Evolutionary conservation across 2,329 filamentous ascomycete species (phyloP).

Genomic region (Colletotrichum sp.): DNA sequence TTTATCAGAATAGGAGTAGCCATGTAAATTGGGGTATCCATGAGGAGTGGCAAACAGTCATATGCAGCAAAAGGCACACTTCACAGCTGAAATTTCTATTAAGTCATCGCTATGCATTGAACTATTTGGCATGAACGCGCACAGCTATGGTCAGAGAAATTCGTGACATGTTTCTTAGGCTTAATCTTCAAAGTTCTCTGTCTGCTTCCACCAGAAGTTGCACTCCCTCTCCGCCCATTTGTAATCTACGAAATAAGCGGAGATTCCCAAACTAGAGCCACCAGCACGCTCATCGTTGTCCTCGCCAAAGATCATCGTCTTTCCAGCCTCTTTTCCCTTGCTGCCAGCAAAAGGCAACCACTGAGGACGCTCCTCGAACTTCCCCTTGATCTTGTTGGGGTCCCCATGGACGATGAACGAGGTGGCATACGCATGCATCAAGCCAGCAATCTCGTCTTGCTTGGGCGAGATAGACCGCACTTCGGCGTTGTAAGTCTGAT

Average conservation of each 20-base stretch:
- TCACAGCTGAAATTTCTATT: not conserved
- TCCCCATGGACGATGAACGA: constrained; percentile 4
- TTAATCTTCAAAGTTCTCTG: constrained; percentile 34
- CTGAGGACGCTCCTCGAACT: constrained; percentile 24
- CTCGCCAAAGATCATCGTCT: constrained; percentile 49
- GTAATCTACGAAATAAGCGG: constrained; percentile 44
- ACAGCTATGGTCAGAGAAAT: not conserved
- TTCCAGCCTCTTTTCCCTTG: constrained; percentile 25
- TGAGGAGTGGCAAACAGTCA: not conserved
- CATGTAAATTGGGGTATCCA: not conserved
- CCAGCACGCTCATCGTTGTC: constrained; percentile 55
- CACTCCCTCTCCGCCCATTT: constrained; percentile 48
- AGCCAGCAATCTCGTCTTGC: constrained; percentile 26
- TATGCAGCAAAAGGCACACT: not conserved
- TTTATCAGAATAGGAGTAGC: not conserved
- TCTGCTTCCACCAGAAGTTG: constrained; percentile 48
- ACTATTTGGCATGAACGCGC: not conserved
- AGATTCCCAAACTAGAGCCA: constrained; percentile 36
- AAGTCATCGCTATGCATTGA: not conserved
- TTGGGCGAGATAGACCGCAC: constrained; percentile 38
- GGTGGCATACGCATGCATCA: constrained; percentile 6
- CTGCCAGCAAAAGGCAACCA: constrained; percentile 28
- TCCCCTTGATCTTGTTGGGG: constrained; percentile 24
- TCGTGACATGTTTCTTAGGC: not conserved
- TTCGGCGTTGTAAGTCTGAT: constrained; percentile 45